A percentile compares a stretch with the other conserved stretches of the same genome.
Evolutionary conservation across 83 land plant species (phyloP).

Genomic region (Picea abies): DNA sequence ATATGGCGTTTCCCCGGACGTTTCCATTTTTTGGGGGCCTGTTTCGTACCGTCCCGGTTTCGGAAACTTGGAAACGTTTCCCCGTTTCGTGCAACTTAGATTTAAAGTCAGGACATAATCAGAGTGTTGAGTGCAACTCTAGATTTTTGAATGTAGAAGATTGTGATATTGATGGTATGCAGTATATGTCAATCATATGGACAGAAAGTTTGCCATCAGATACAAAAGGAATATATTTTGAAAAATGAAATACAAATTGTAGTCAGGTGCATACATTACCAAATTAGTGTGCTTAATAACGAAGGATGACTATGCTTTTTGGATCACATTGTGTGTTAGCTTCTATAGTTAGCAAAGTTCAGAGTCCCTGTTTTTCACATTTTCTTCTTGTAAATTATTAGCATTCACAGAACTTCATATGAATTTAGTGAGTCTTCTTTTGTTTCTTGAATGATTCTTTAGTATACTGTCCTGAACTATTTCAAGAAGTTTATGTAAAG

Average conservation of each 20-base stretch:
- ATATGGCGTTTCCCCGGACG: too few species aligned
- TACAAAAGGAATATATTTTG: background rate
- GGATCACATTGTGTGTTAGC: background rate
- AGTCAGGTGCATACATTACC: background rate
- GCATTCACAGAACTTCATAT: too few species aligned
- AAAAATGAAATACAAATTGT: background rate
- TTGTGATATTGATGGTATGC: too few species aligned
- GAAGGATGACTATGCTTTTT: background rate
- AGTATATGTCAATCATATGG: background rate
- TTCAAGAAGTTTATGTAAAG: background rate
- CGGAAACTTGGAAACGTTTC: too few species aligned
- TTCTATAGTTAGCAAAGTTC: background rate
- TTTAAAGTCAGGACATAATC: too few species aligned
- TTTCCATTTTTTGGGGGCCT: too few species aligned
- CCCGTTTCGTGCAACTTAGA: too few species aligned
- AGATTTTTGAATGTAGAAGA: too few species aligned
- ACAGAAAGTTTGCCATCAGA: background rate
- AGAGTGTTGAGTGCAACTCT: too few species aligned
- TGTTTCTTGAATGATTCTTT: background rate
- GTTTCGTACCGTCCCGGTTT: too few species aligned
- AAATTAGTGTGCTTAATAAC: background rate
- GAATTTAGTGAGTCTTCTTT: background rate
- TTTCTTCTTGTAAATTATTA: too few species aligned
- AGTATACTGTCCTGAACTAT: background rate
- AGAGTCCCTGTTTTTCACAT: background rate